These are phyloP conservation scores for Scleroderma citrinum DNA, from an alignment of 768 basidiomycete species.

Conservation along the genomic window DNA sequence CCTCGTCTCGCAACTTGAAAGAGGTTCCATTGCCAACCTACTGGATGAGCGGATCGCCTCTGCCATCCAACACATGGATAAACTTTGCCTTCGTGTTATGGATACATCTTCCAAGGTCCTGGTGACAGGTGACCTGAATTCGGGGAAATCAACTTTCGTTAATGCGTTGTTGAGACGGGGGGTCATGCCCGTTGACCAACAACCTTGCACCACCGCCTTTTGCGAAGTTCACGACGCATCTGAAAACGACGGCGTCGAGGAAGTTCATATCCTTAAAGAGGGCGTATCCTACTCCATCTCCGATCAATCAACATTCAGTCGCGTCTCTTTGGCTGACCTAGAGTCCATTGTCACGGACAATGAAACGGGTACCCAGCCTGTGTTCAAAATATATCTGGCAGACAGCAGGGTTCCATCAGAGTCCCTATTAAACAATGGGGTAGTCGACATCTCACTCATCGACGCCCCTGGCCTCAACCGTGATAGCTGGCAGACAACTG, in stretches of 20 bases:
- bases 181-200: conserved; percentile 96
- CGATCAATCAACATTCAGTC: conserved; percentile 74
- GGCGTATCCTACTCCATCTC: conserved; percentile 59
- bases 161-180: conserved; percentile 88
- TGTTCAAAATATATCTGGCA: conserved; percentile 85
- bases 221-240: conserved; percentile 92
- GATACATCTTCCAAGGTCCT: conserved; percentile 95
- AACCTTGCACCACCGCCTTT: conserved; percentile 95
- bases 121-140: conserved; percentile 96
- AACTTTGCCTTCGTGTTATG: conserved; percentile 78
- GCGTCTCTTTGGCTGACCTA: conserved; percentile 59
- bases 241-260: conserved; percentile 75
- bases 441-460: conserved; percentile 96
- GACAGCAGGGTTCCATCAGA: conserved; percentile 73
- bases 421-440: conserved; percentile 89
- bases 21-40: conserved; percentile 86
- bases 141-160: conserved; percentile 97
- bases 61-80: conserved; percentile 73
- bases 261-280: conserved; percentile 77
- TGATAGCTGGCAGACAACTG: conserved; percentile 91
- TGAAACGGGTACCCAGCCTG: conserved; percentile 45
- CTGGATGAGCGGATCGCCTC: conserved; percentile 77
- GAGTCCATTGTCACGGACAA: conserved; percentile 66
- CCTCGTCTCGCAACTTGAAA: conserved; percentile 89
- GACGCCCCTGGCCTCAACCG: conserved; percentile 97